Evolutionary conservation across 768 basidiomycete species (phyloP), one percentile per base, ranked within the genome.

Genomic region (Paxillus ammoniavirescens): DNA sequence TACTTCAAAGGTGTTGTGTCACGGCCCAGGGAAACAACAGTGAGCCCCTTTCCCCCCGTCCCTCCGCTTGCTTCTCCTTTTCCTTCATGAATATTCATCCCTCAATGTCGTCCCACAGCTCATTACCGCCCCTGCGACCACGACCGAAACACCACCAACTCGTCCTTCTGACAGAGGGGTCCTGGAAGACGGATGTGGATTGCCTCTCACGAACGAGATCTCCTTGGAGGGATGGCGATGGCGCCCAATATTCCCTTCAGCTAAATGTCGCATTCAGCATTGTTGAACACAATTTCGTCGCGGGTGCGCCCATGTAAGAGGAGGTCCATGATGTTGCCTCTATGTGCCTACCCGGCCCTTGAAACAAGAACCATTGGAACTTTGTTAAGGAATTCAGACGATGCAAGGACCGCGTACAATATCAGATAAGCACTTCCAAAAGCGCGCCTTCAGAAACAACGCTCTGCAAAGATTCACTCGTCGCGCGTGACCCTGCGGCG

Each of bases 1-100:
- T 58, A 49, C 17, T 58, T 58, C 15, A 38, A 26, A 5, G 26
- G 36, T 28, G 33, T 57, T 10, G 38, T 41, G 37, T 57, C 31
- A 36, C 42, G 17, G 44, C 48, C 6, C 53, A 48, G 31, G 43
- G 36, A 17, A 54, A 57, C 23, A 43, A 54, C 49, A 44, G 53
- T 54, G 36, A 50, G 53, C 49, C 14, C 21, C 21, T 21, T 21
- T 21, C 3, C 21, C 21, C 21, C 21, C 21, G 1, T 21, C 21
- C 21, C 21, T 21, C 13, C 18, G 15, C 21, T 21, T 21, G 21
- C 21, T 21, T 26, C 28, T 44, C 21, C 15, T 12, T 15, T 40
- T 40, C 38, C 38, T 2, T 9, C 38, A 8, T 2, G 1, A 21
- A 21, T 21, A 21, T 21, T 15, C 14, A 40, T 17, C 38, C 8